These are phyloP conservation scores for Chlorella sp. DNA, from an alignment of 139 green algal species.

Conservation along the genomic window DNA sequence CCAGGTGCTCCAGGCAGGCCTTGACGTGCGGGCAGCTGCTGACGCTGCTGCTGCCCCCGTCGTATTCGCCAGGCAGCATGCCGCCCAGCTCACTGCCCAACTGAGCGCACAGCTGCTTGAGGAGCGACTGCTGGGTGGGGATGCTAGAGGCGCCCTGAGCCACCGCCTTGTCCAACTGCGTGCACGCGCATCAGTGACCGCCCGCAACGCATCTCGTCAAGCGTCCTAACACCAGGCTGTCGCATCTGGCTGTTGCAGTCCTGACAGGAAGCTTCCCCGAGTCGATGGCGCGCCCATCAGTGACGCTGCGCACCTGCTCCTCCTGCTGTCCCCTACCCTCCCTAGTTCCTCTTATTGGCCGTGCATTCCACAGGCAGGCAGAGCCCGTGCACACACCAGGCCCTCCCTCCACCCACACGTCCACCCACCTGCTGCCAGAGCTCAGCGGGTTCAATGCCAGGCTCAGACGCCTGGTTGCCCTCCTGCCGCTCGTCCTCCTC, in stretches of 20 bases:
- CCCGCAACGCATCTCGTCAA: too few species aligned
- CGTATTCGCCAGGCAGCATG: background rate
- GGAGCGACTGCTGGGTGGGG: background rate
- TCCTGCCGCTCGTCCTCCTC: slow-evolving; percentile 12
- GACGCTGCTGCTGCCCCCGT: background rate
- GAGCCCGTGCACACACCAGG: background rate
- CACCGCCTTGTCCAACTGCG: background rate
- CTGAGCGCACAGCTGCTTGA: background rate
- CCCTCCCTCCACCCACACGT: too few species aligned
- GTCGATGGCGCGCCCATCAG: too few species aligned
- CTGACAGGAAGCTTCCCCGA: too few species aligned
- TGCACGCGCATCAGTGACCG: too few species aligned
- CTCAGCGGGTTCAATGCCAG: slow-evolving; percentile 18
- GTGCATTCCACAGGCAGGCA: background rate
- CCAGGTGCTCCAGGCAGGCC: background rate
- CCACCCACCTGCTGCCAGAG: slow-evolving; percentile 29
- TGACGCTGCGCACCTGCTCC: too few species aligned
- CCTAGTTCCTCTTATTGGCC: too few species aligned
- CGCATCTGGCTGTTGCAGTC: too few species aligned
- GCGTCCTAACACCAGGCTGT: too few species aligned
- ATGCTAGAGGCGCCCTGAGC: background rate
- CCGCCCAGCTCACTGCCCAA: background rate
- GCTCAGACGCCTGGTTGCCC: background rate
- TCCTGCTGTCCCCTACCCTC: too few species aligned
- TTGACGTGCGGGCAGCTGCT: background rate